Conservation (phyloP, 2,329 filamentous ascomycete species). For the Venturiaceae sp. region DNA sequence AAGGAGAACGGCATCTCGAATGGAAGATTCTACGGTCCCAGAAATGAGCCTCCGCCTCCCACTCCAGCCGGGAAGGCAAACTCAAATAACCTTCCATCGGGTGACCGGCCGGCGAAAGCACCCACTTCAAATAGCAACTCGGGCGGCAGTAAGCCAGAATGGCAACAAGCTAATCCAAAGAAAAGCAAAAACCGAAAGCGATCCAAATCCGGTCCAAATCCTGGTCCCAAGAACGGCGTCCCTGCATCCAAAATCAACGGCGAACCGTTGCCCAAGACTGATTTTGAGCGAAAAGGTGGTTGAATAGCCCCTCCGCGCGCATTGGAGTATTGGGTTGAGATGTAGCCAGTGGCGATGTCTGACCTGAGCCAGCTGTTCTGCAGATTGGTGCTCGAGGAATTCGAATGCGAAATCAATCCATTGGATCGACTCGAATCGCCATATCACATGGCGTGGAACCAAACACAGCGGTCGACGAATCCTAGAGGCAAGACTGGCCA, state of each 20-base stretch:
- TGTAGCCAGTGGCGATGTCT: background rate
- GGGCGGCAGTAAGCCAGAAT: background rate
- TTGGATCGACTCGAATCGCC: background rate
- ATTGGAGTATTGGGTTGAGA: no score
- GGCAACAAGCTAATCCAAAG: background rate
- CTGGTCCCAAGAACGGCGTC: background rate
- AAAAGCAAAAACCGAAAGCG: constrained; percentile 1
- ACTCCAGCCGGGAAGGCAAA: background rate
- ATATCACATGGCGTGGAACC: background rate
- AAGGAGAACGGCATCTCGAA: background rate
- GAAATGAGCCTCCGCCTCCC: background rate
- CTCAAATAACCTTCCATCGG: background rate
- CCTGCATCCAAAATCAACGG: constrained; percentile 14
- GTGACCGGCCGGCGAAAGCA: background rate
- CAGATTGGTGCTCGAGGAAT: no score
- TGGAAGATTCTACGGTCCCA: background rate
- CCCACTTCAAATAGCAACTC: background rate
- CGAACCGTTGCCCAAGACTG: constrained; percentile 32
- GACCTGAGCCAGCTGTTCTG: no score
- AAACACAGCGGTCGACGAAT: background rate
- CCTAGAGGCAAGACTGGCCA: background rate
- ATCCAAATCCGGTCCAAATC: background rate
- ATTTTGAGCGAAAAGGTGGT: constrained; percentile 36
- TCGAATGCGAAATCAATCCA: background rate
- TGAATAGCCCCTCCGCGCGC: constrained; percentile 10